Conservation (phyloP, 2,329 filamentous ascomycete genomes). For the Microdochium paspali region DNA sequence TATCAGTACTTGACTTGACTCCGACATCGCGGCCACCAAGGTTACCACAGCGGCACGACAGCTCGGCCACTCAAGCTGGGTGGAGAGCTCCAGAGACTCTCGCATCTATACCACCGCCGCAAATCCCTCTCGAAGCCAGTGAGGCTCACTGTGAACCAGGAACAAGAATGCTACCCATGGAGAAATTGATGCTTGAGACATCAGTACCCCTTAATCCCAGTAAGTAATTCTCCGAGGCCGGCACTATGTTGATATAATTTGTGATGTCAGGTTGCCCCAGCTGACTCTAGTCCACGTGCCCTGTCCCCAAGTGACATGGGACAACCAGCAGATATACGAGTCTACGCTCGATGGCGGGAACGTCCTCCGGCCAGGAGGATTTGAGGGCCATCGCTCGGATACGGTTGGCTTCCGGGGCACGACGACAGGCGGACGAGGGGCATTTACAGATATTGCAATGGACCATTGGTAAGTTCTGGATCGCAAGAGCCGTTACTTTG, state of each 20-base stretch:
- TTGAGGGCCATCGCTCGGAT: neutral
- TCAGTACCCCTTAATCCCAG: neutral
- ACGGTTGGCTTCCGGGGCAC: neutral
- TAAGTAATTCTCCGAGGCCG: neutral
- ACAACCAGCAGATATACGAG: neutral
- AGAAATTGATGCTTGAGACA: too few species aligned
- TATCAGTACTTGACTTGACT: neutral
- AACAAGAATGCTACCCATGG: too few species aligned
- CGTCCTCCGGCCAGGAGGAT: neutral
- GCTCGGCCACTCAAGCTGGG: neutral
- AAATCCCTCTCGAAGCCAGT: too few species aligned
- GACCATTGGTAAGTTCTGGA: neutral
- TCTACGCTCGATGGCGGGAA: neutral
- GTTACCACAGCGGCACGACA: neutral
- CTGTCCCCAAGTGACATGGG: neutral
- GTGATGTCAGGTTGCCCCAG: neutral
- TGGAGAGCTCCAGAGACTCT: neutral
- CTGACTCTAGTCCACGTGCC: neutral
- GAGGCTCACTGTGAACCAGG: too few species aligned
- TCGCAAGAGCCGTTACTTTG: neutral
- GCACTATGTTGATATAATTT: neutral
- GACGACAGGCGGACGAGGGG: neutral
- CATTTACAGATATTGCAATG: neutral
- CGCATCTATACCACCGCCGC: neutral
- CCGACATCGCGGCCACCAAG: neutral